Percentiles rank a stretch among this genome's conserved stretches.
These are phyloP conservation scores for Saposhnikovia divaricata DNA, from an alignment of 129 eudicot genomes.

Conservation along the genomic window DNA sequence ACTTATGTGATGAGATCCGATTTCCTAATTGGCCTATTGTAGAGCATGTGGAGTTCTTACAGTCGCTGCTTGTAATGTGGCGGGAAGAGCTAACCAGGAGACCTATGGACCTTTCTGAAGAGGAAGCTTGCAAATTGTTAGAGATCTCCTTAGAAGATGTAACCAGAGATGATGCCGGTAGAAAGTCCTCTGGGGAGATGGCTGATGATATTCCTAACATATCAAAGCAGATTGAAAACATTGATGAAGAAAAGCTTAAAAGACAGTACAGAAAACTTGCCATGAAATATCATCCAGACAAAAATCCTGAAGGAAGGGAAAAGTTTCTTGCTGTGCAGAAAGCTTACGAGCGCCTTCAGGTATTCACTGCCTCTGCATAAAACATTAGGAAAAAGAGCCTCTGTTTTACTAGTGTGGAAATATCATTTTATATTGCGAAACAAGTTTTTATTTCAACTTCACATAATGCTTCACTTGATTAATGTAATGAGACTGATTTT, in stretches of 20 bases:
- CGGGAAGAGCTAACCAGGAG: conserved; percentile 96
- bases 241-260: conserved; percentile 96
- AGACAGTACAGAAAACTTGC: conserved; percentile 95
- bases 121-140: conserved; percentile 90
- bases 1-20: conserved; percentile 82
- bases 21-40: conserved; percentile 98
- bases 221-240: conserved; percentile 77
- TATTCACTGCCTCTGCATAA: conserved; percentile 19
- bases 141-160: conserved; percentile 84
- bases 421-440: not conserved
- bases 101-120: conserved; percentile 99
- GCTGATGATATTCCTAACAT: conserved; percentile 49
- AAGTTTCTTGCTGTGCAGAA: conserved; percentile 96
- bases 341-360: conserved; percentile 98
- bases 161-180: conserved; percentile 53
- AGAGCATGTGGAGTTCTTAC: conserved; percentile 96
- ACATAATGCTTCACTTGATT: not conserved
- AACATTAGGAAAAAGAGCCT: not conserved
- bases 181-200: conserved; percentile 28
- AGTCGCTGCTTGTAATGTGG: conserved; percentile 96
- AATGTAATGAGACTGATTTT: not conserved
- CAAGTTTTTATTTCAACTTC: not conserved
- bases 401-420: not conserved
- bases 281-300: conserved; percentile 96
- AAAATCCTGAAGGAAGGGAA: conserved; percentile 98